A percentile compares a stretch with the other conserved stretches of the same genome.
phyloP scores from a whole-genome alignment of 2,329 filamentous ascomycete genomes.

The Zasmidium cellare region DNA sequence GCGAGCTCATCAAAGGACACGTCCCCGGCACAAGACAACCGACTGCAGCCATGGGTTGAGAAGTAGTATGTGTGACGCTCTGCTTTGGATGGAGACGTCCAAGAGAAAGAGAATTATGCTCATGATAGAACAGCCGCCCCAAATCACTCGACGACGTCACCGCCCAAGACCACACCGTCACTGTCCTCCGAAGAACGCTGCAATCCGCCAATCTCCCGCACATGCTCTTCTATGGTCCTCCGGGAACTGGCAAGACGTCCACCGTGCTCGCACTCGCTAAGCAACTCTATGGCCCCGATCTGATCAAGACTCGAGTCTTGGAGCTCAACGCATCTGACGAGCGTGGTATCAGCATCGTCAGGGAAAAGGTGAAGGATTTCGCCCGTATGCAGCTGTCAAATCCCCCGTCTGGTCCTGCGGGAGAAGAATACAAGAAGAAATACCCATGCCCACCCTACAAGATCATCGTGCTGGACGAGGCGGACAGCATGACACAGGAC shows the following conservation, averaged over 20 bases:
- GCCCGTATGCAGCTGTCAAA: conserved; percentile 92
- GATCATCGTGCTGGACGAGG: conserved; percentile 97
- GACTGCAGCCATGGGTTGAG: conserved; percentile 87
- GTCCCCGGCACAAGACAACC: conserved; percentile 61
- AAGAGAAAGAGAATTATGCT: not conserved
- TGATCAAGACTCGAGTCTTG: conserved; percentile 91
- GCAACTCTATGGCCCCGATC: conserved; percentile 92
- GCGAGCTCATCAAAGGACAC: conserved; percentile 69
- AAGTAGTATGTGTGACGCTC: conserved; percentile 21
- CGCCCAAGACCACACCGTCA: conserved; percentile 95
- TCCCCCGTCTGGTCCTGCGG: conserved; percentile 65
- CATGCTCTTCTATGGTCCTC: conserved; percentile 98
- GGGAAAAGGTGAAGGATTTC: conserved; percentile 98
- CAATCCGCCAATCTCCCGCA: conserved; percentile 98
- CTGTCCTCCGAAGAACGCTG: conserved; percentile 85
- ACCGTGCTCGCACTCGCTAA: conserved; percentile 96
- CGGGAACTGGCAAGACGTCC: conserved; percentile 95
- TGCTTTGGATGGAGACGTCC: no score
- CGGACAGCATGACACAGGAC: conserved; percentile 98
- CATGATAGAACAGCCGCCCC: conserved; percentile 65
- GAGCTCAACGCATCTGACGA: conserved; percentile 99
- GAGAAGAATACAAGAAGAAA: conserved; percentile 56
- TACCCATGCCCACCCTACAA: conserved; percentile 98
- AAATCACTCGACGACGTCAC: conserved; percentile 93
- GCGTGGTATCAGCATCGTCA: conserved; percentile 93